These are phyloP conservation scores for Pseudoscleropodium purum DNA, from an alignment of 225 moss, liverwort and hornwort species.

Conservation along the genomic window DNA sequence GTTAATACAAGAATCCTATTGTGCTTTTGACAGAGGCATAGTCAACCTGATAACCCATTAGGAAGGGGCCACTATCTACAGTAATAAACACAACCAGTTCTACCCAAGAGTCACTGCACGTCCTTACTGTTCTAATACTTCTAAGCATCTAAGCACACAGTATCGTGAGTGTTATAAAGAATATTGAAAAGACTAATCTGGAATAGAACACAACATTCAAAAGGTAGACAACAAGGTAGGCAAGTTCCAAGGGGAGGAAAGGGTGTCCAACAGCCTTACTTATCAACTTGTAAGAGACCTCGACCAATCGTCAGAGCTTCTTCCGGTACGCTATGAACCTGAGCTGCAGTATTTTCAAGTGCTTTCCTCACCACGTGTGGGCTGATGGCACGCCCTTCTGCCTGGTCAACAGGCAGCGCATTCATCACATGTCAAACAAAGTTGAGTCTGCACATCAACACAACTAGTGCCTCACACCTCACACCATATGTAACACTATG, in stretches of 20 bases:
- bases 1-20: not conserved
- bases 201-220: not conserved
- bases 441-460: not conserved
- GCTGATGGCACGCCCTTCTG: constrained; percentile 74
- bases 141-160: not conserved
- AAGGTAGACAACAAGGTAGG: not conserved
- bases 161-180: not conserved
- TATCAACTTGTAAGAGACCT: constrained; percentile 90
- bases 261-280: constrained; percentile 25
- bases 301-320: constrained; percentile 92
- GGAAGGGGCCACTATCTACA: not conserved
- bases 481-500: not conserved
- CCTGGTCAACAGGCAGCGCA: constrained; percentile 39
- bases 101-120: not conserved
- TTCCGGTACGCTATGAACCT: constrained; percentile 51
- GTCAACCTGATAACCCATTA: not conserved
- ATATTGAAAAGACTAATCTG: not conserved
- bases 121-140: not conserved
- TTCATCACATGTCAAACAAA: not conserved
- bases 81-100: not conserved
- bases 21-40: not conserved
- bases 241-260: not conserved
- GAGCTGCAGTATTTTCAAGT: constrained; percentile 87
- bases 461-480: not conserved
- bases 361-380: constrained; percentile 89